phyloP scores from a whole-genome alignment of 2,329 filamentous ascomycete species.

The Fusarium neocosmosporiellum region DNA sequence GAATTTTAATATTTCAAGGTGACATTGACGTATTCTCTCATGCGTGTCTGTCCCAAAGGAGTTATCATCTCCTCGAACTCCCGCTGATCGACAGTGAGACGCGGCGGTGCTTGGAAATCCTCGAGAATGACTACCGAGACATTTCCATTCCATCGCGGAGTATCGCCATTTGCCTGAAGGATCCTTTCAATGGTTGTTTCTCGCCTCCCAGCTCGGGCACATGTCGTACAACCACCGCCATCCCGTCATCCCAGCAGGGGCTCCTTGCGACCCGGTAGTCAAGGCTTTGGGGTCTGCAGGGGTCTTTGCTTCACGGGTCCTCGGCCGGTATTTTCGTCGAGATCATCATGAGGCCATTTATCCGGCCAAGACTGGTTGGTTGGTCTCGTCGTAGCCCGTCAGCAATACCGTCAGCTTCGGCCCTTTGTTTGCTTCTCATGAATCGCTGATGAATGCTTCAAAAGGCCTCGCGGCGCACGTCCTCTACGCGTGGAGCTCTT shows the following conservation, averaged over 20 bases:
- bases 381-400: not conserved
- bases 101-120: not conserved
- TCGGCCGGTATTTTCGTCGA: slow-evolving; percentile 11
- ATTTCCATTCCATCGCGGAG: not conserved
- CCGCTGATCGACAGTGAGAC: slow-evolving; percentile 5
- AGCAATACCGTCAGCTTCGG: slow-evolving; percentile 15
- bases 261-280: slow-evolving; percentile 11
- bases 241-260: slow-evolving; percentile 7
- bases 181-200: slow-evolving; percentile 3
- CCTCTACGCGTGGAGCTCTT: slow-evolving; percentile 13
- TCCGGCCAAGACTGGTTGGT: not conserved
- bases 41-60: slow-evolving; percentile 11
- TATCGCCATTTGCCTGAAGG: not conserved
- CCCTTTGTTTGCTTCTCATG: slow-evolving; percentile 20
- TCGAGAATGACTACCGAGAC: slow-evolving; percentile 13
- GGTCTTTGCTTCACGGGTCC: slow-evolving; percentile 6
- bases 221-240: not conserved
- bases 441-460: slow-evolving; percentile 1
- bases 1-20: slow-evolving; percentile 26
- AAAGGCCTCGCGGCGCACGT: slow-evolving; percentile 19
- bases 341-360: not conserved
- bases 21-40: slow-evolving; percentile 13
- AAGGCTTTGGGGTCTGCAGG: slow-evolving; percentile 6
- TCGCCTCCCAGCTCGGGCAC: not conserved
- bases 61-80: slow-evolving; percentile 18